These are phyloP conservation scores for Primulina huaijiensis DNA, from an alignment of 257 asterid genomes.

Conservation along the genomic window DNA sequence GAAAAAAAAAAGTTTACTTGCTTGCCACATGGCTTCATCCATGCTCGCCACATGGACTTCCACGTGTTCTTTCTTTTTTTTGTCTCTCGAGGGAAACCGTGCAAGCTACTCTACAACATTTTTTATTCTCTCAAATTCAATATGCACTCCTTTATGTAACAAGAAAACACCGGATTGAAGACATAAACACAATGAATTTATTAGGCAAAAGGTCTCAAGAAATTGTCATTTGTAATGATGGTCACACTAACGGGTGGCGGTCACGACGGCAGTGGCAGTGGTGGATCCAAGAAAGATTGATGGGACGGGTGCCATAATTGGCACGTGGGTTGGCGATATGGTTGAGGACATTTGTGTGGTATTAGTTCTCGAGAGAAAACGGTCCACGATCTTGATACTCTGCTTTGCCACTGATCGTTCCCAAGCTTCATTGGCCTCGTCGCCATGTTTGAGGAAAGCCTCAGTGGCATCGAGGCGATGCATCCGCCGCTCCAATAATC, in stretches of 20 bases:
- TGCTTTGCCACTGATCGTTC: slow-evolving; percentile 50
- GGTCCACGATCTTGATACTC: slow-evolving; percentile 41
- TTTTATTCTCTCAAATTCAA: background rate
- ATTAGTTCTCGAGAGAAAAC: slow-evolving; percentile 36
- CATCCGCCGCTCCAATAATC: slow-evolving; percentile 42
- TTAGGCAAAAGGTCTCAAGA: background rate
- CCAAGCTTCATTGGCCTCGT: slow-evolving; percentile 60
- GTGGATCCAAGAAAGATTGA: slow-evolving; percentile 27
- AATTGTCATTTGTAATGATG: background rate
- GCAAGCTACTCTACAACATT: background rate
- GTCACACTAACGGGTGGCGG: slow-evolving; percentile 42
- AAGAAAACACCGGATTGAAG: background rate
- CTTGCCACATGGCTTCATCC: slow-evolving; percentile 26
- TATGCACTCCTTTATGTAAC: too few relatives aligned
- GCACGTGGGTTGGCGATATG: slow-evolving; percentile 26
- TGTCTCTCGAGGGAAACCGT: background rate
- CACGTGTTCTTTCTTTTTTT: background rate
- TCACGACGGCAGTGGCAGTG: slow-evolving; percentile 31
- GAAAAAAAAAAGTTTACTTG: too few relatives aligned
- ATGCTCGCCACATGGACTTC: slow-evolving; percentile 28
- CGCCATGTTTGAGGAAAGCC: slow-evolving; percentile 46
- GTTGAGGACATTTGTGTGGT: slow-evolving; percentile 26
- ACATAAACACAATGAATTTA: slow-evolving; percentile 1
- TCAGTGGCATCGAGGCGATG: slow-evolving; percentile 71
- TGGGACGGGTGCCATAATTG: slow-evolving; percentile 22